phyloP scores from a whole-genome alignment of 2,329 filamentous ascomycete genomes.

The Microdochium paspali region DNA sequence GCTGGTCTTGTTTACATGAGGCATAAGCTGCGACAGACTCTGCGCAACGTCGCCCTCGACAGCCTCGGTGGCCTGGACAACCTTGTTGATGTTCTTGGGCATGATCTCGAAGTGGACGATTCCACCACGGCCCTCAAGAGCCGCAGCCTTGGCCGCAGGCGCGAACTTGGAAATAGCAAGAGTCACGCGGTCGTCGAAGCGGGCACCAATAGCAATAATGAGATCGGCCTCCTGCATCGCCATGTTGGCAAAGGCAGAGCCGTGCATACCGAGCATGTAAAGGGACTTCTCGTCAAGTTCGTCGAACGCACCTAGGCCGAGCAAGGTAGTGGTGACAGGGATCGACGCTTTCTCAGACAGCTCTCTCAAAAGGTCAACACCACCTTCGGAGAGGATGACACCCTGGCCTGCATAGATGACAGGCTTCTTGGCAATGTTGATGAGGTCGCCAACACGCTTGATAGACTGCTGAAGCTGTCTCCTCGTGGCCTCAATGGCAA shows the following conservation, averaged over 20 bases:
- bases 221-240: conserved; percentile 95
- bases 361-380: conserved; percentile 69
- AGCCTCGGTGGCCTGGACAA: conserved; percentile 90
- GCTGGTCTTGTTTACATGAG: conserved; percentile 53
- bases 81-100: conserved; percentile 99
- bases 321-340: conserved; percentile 91
- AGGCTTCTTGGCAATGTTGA: conserved; percentile 88
- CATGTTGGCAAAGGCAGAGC: conserved; percentile 94
- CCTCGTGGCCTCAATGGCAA: conserved; percentile 63
- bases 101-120: conserved; percentile 98
- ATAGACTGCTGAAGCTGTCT: conserved; percentile 68
- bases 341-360: conserved; percentile 86
- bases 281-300: conserved; percentile 90
- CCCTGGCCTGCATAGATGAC: conserved; percentile 93
- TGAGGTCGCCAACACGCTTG: conserved; percentile 65
- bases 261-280: conserved; percentile 99
- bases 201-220: conserved; percentile 85
- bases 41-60: conserved; percentile 84
- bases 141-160: conserved; percentile 76
- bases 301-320: conserved; percentile 85
- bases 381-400: conserved; percentile 70
- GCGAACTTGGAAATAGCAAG: conserved; percentile 76
- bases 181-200: conserved; percentile 95
- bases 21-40: conserved; percentile 69
- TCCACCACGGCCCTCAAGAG: conserved; percentile 75